Percentiles rank a stretch among this genome's conserved stretches.
phyloP scores from a whole-genome alignment of 345 rosid genomes.

The Syzygium aromaticum region DNA sequence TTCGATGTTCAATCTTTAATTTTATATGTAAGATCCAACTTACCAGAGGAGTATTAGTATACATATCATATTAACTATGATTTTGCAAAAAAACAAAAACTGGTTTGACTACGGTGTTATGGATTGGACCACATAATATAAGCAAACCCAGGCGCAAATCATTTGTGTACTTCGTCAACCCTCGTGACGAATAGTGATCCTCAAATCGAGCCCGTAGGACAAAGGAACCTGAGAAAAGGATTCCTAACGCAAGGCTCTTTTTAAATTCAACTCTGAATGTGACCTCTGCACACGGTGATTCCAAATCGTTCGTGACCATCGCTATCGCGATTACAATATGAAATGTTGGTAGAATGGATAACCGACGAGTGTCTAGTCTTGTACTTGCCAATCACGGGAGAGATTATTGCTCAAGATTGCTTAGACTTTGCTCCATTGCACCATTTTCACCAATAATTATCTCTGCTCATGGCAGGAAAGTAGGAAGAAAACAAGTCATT shows the following conservation, averaged over 20 bases:
- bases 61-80: neutral
- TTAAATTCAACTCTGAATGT: neutral
- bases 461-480: neutral
- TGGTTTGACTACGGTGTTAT: neutral
- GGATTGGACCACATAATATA: neutral
- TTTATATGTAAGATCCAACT: neutral
- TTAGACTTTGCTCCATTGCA: neutral
- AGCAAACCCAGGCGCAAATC: neutral
- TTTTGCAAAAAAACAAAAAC: neutral
- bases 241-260: neutral
- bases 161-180: neutral
- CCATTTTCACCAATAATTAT: neutral
- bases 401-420: neutral
- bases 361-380: neutral
- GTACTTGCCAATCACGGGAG: neutral
- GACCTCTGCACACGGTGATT: neutral
- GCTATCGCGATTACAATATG: neutral
- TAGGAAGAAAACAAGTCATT: neutral
- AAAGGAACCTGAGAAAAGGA: neutral
- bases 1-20: neutral
- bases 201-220: neutral
- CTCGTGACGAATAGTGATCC: neutral
- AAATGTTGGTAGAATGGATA: neutral
- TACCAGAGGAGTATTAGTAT: neutral
- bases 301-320: neutral